These are phyloP conservation scores for Cyclotella distinguenda DNA, from an alignment of 108 stramenopile species.

Conservation along the genomic window DNA sequence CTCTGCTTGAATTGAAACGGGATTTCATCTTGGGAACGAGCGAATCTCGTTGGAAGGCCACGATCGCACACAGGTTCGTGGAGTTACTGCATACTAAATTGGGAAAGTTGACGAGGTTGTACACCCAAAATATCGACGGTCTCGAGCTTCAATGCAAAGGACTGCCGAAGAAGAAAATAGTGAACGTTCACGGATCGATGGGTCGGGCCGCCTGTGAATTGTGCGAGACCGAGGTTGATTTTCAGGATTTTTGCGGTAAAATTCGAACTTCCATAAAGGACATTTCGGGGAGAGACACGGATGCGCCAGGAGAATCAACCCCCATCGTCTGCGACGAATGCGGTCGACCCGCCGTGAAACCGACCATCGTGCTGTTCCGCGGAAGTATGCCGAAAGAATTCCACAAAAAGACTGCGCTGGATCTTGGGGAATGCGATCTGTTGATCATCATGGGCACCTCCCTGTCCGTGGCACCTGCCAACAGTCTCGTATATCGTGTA, in stretches of 20 bases:
- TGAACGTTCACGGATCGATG: conserved; percentile 88
- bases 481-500: conserved; percentile 67
- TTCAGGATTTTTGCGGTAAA: conserved; percentile 58
- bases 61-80: conserved; percentile 85
- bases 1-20: conserved; percentile 81
- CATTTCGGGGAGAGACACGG: conserved; percentile 58
- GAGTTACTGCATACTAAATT: conserved; percentile 70
- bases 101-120: conserved; percentile 48
- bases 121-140: conserved; percentile 75
- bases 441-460: conserved; percentile 77
- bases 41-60: conserved; percentile 69
- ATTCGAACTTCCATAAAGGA: conserved; percentile 72
- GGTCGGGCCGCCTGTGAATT: conserved; percentile 76
- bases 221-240: conserved; percentile 57
- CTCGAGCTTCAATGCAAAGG: conserved; percentile 62
- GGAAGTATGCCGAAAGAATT: conserved; percentile 71
- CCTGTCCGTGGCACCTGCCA: conserved; percentile 73
- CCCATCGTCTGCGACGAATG: conserved; percentile 72
- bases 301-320: conserved; percentile 64
- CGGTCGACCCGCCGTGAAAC: conserved; percentile 66
- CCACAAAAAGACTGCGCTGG: conserved; percentile 57
- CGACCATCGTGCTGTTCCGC: conserved; percentile 83
- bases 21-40: conserved; percentile 80
- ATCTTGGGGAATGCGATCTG: conserved; percentile 64
- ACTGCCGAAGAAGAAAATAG: conserved; percentile 63